Conservation (phyloP, 139 green algal genomes). For the Diplosphaera chodatii region DNA sequence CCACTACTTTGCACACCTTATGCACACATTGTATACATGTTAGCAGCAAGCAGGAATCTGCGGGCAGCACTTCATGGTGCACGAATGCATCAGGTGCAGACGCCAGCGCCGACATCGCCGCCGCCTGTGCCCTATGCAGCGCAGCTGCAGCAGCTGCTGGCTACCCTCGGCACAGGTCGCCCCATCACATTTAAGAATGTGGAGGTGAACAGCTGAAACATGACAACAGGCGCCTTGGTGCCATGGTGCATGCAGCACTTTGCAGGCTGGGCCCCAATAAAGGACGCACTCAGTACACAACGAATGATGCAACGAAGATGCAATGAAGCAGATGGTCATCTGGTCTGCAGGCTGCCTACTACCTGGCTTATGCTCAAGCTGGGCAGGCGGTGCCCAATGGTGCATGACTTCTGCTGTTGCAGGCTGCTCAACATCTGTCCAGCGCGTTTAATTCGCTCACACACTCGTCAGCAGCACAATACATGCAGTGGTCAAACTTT, state of each 20-base stretch:
- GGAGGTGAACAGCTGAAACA: too few species aligned
- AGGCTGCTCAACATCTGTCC: neutral
- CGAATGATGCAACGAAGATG: too few species aligned
- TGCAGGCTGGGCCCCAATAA: too few species aligned
- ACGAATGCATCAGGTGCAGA: neutral
- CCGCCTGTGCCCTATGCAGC: neutral
- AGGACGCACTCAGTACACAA: too few species aligned
- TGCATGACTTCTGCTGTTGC: neutral
- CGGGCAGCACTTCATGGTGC: too few species aligned
- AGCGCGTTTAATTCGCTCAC: neutral
- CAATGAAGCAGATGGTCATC: too few species aligned
- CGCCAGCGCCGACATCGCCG: too few species aligned
- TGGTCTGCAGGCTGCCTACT: neutral
- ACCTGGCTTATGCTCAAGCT: neutral
- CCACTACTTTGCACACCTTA: too few species aligned
- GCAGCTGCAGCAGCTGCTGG: neutral
- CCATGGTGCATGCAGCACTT: too few species aligned
- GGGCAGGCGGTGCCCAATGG: neutral
- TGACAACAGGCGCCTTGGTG: too few species aligned
- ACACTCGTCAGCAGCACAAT: neutral
- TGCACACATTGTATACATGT: too few species aligned
- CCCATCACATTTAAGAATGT: neutral
- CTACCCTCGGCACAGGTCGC: neutral
- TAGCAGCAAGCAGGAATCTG: too few species aligned
- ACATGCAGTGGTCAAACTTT: neutral